Conservation (phyloP, 2,329 filamentous ascomycete genomes). For the Neofusicoccum parvum region DNA sequence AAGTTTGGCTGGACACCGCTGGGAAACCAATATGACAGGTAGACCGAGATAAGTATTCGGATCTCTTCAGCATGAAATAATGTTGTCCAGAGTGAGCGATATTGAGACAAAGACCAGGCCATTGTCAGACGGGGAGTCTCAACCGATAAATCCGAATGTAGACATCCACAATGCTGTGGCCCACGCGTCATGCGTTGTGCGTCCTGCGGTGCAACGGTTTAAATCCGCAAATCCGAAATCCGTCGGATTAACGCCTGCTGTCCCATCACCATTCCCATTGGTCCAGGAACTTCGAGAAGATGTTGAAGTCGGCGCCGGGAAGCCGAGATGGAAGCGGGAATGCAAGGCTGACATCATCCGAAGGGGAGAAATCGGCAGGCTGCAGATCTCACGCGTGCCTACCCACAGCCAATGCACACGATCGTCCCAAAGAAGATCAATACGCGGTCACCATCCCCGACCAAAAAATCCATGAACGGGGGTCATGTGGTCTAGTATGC, state of each 20-base stretch:
- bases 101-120: not conserved
- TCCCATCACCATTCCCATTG: not conserved
- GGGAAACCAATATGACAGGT: not conserved
- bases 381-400: conserved; percentile 5
- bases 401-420: not conserved
- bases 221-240: conserved; percentile 13
- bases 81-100: not conserved
- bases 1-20: not conserved
- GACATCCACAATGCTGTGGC: not conserved
- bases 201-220: not conserved
- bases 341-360: not conserved
- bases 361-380: not conserved
- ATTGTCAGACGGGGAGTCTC: not conserved
- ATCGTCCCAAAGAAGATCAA: not conserved
- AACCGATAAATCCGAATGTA: conserved; percentile 6
- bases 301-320: no score
- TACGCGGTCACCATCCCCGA: not conserved
- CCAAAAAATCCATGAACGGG: not conserved
- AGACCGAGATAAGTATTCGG: not conserved
- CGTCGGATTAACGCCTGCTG: not conserved
- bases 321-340: not conserved
- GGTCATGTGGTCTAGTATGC: not conserved
- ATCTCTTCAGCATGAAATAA: not conserved
- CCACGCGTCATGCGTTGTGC: not conserved
- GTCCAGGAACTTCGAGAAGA: not conserved